Evolutionary conservation across 1,284 basidiomycete genomes (phyloP).

Genomic region (Ganoderma boninense): DNA sequence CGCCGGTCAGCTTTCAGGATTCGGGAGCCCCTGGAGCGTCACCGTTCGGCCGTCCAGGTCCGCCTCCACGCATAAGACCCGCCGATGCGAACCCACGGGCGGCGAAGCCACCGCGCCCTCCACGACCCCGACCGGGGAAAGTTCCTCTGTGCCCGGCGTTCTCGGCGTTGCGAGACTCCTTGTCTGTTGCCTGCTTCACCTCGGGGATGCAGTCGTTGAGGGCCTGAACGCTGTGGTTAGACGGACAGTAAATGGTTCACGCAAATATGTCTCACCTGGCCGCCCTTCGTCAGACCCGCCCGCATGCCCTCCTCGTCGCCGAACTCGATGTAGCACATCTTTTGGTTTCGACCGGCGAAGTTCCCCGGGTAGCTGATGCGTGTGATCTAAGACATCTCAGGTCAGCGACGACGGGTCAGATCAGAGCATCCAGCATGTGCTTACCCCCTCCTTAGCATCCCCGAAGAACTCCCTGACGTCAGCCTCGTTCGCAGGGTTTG

Average conservation of each 20-base stretch:
- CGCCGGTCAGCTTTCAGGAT: slow-evolving; percentile 10
- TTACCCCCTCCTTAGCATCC: slow-evolving; percentile 68
- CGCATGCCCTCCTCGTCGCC: slow-evolving; percentile 86
- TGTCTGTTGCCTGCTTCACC: slow-evolving; percentile 74
- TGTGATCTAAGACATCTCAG: slow-evolving; percentile 61
- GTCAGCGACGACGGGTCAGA: neutral
- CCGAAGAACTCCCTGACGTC: slow-evolving; percentile 83
- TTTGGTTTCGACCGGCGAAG: slow-evolving; percentile 57
- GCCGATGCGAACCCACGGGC: slow-evolving; percentile 73
- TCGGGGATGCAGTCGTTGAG: slow-evolving; percentile 70
- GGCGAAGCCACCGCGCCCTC: slow-evolving; percentile 65
- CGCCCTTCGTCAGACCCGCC: slow-evolving; percentile 74
- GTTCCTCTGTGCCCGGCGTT: slow-evolving; percentile 45
- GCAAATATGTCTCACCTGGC: slow-evolving; percentile 58
- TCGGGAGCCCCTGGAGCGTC: slow-evolving; percentile 35
- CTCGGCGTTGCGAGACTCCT: slow-evolving; percentile 57
- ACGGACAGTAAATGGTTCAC: neutral
- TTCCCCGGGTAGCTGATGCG: slow-evolving; percentile 70
- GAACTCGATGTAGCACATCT: slow-evolving; percentile 87
- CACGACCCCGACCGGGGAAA: slow-evolving; percentile 57
- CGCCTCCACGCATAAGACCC: slow-evolving; percentile 59
- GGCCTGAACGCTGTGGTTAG: slow-evolving; percentile 53
- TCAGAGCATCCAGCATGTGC: slow-evolving; percentile 39
- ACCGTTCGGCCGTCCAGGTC: slow-evolving; percentile 41
- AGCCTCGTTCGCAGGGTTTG: slow-evolving; percentile 63